phyloP scores from a whole-genome alignment of 768 basidiomycete species.

The Collybiopsis confluens region DNA sequence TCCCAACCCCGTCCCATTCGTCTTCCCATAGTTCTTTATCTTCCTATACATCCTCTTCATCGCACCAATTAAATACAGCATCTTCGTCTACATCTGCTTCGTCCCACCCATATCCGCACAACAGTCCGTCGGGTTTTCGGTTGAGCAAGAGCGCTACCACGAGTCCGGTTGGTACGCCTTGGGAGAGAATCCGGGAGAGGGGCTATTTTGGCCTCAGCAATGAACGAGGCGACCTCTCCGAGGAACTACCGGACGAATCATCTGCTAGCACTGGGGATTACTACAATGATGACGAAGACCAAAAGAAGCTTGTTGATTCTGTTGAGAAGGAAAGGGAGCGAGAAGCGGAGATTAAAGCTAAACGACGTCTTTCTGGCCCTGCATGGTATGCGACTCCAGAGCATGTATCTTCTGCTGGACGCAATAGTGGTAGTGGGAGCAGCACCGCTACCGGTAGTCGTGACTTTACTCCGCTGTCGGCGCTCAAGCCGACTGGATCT shows the following conservation, averaged over 20 bases:
- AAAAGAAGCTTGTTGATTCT: not conserved
- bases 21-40: constrained; percentile 2
- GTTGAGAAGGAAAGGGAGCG: not conserved
- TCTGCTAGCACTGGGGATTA: not conserved
- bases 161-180: constrained; percentile 49
- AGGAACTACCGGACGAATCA: constrained; percentile 7
- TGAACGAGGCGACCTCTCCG: constrained; percentile 24
- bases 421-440: too few species aligned
- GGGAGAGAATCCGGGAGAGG: constrained; percentile 31
- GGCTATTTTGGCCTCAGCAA: constrained; percentile 36
- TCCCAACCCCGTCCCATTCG: constrained; percentile 3
- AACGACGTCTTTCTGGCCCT: constrained; percentile 3
- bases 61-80: constrained; percentile 17
- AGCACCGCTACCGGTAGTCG: too few species aligned
- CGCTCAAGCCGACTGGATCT: not conserved
- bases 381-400: constrained; percentile 6
- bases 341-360: not conserved
- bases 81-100: constrained; percentile 9
- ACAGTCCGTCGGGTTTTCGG: constrained; percentile 12
- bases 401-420: too few species aligned
- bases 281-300: not conserved
- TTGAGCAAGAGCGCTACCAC: constrained; percentile 66
- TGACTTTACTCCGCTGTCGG: not conserved
- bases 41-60: not conserved
- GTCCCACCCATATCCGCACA: constrained; percentile 2